Evolutionary conservation across 495 filamentous ascomycete species (phyloP), one percentile per base, ranked within the genome.

Genomic region (Gamarada debralockiae): DNA sequence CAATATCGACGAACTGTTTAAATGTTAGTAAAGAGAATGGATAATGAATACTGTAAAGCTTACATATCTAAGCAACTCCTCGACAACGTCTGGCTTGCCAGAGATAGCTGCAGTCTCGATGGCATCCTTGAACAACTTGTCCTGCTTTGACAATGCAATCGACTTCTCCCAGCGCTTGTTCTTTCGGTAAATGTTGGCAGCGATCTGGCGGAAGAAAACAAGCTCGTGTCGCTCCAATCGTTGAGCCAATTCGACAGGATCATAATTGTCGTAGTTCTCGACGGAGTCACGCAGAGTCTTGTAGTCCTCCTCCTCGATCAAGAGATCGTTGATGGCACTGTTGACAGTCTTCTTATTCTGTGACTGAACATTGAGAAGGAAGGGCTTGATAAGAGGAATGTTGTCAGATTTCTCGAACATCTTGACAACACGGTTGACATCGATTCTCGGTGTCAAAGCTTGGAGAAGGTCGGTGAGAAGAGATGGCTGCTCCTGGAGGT

Each of bases 151-250:
- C 41, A 99, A 75, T 44, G 88, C 83, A 69, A 99, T 97, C n/a
- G 93, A 97, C 76, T 97, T 97, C 69, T 95, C 90, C 95, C 95
- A 99, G 53, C 95, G 83, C 84, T 97, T 97, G 77, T 96, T 97
- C 80, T 97, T 97, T 57, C 95, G 90, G 76, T 97, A 99, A 73
- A 99, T 97, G 76, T 80, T 95, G 59, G 95, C 90, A 9, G 95
- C 92, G 61, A 97, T 95, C 73, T 99, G 95, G 59, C 95, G 84
- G 86, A 99, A 99, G 84, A 99, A 99, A 58, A 99, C 90, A 36
- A 97, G 78, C 42, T 97, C 92, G 64, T 99, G 95, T 68, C 88
- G 86, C 79, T 99, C 95, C 13, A 99, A 75, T 40, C 92, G 87
- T 66, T 89, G 84, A 13, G 95, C 95, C 51, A 99, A 84, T n/a